Base-by-base conservation (phyloP, 345 rosid genomes). In the Linum lewisii region DNA sequence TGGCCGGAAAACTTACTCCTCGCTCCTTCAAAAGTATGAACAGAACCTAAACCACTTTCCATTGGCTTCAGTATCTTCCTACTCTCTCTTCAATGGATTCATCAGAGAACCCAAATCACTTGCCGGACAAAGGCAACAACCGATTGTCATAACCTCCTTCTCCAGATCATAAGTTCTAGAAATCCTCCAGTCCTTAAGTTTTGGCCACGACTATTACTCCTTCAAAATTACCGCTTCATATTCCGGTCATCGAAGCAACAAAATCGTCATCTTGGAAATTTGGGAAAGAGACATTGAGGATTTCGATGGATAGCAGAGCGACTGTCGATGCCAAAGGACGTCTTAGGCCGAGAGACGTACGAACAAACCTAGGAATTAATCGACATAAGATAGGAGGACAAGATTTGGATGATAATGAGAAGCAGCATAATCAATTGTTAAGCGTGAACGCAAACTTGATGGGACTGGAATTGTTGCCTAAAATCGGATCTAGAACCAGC, bases 241-340 rank as follows among this genome's bases (percentile, higher is more conserved):
- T 81, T 52, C 82, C 84, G 2, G 60, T 77, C 25, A 70, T 86
- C 29, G 95, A 85, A 73, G 81, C 82, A 45, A 54, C 81, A 2
- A 82, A 74, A 60, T 68, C 34, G 5, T 29, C 87, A 29, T 68
- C 96, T 0, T 80, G 96, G 99, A 89, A 82, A 78, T 84, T 82
- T 80, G 81, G 80, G 32, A 93, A 80, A 68, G 99, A 87, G 68
- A 85, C 95, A 63, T 97, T 97, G 1, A 72, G 99, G 63, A 90
- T 93, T 14, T 93, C 99, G 4, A n/a, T 93, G 18, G 99, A 93
- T 29, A 93, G 99, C 80, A 79, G 97, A 65, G 95, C 95, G 18
- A 73, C 81, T 1, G 82, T 90, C 37, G 97, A 89, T 49, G 90
- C 91, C 3, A 92, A 79, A 52, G 99, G 97, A 59, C 74, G 79